Base-by-base conservation (phyloP, 495 filamentous ascomycete genomes). In the Daldinia concentrica region DNA sequence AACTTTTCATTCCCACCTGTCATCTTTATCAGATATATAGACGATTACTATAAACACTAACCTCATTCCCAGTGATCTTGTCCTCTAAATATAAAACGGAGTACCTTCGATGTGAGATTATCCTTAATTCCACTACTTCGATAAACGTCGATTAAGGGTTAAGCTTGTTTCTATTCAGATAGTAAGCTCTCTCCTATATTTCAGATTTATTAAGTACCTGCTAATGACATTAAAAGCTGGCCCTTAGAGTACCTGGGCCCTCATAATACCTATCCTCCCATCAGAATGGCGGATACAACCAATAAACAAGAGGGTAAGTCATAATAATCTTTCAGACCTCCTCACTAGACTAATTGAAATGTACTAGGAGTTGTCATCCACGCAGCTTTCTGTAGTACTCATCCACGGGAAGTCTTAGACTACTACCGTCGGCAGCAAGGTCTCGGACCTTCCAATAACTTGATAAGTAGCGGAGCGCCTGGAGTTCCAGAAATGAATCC, bases 401-500 rank as follows among this genome's bases (percentile, higher is more conserved):
- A 6, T 27, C 37, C 37, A n/a, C 29, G 29, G 2, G 30, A 51
- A 19, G 14, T 24, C 4, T 41, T 59, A 24, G 6, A 58, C 8
- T 12, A n/a, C 2, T 30, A 58, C 26, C 63, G 63, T 3, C 63
- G 32, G 24, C 27, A 29, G 24, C 26, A 52, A 6, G 63, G 54
- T 27, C 43, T 66, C 8, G 63, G 43, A 6, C 55, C 63, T 6
- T 59, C 55, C 11, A 52, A 30, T 6, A 66, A 59, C 26, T 43
- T 66, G 2, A 52, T 66, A 19, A 29, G 32, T 12, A 66, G 30
- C 41, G 14, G 4, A 19, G 7, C 0, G 5, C 14, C 19, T 29
- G 11, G 15, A 14, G 1, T 22, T 14, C 19, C 55, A 39, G 6
- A n/a, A 15, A 39, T 6, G 3, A 1, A 36, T 17, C 6, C 14